Conservation (phyloP, 225 moss, liverwort and hornwort genomes). For the Pleurozium schreberi region DNA sequence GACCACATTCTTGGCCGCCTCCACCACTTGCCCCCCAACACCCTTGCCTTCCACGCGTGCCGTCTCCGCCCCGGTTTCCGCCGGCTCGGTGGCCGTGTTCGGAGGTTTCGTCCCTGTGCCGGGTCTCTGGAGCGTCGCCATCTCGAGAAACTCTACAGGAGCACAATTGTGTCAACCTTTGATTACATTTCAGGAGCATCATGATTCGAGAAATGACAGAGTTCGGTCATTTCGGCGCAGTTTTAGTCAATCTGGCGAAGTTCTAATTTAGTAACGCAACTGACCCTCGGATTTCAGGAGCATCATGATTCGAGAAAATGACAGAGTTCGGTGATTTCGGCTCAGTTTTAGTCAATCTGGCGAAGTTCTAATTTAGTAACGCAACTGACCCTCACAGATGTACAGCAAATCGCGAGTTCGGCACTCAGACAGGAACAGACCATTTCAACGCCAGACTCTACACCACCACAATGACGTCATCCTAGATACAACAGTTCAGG, state of each 20-base stretch:
- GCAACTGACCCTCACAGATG: background rate
- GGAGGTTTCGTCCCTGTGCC: background rate
- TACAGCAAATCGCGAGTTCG: background rate
- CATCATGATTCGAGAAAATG: background rate
- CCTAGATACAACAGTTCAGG: background rate
- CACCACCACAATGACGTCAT: background rate
- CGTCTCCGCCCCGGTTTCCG: background rate
- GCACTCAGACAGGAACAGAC: background rate
- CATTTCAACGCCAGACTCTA: background rate
- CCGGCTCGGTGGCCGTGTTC: background rate
- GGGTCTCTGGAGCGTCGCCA: slow-evolving; percentile 15
- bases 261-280: background rate
- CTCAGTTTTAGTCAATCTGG: background rate
- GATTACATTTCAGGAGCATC: background rate
- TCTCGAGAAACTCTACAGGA: background rate
- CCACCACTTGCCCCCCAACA: background rate
- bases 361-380: background rate
- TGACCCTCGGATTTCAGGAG: background rate
- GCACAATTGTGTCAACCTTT: background rate
- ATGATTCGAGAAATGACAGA: too few species aligned
- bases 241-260: background rate
- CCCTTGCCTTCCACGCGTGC: slow-evolving; percentile 16
- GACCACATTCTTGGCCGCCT: slow-evolving; percentile 7
- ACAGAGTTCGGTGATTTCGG: background rate
- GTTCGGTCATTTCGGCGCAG: background rate